phyloP scores from a whole-genome alignment of 306 rosid species.

The Macrotyloma uniflorum region DNA sequence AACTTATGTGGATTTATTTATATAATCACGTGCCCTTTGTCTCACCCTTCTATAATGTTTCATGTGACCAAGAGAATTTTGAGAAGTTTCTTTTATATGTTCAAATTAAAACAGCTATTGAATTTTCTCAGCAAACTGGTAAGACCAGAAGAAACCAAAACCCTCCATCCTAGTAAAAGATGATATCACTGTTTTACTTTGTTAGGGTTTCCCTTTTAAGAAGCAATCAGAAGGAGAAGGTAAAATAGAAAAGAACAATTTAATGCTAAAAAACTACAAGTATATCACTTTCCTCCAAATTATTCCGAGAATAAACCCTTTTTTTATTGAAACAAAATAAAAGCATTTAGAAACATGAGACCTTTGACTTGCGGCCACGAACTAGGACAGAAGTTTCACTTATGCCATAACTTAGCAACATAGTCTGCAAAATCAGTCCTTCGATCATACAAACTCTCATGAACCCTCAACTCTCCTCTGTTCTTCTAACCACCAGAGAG shows the following conservation, averaged over 20 bases:
- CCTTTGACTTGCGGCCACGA: constrained; percentile 38
- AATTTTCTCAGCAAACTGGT: neutral
- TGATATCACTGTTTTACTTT: neutral
- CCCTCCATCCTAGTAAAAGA: neutral
- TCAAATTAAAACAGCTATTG: constrained; percentile 12
- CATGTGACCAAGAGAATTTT: constrained; percentile 9
- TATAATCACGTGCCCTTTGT: no score
- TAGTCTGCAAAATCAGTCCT: constrained; percentile 85
- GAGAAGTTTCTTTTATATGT: constrained; percentile 8
- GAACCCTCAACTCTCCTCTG: constrained; percentile 72
- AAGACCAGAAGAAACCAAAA: constrained; percentile 10
- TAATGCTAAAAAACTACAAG: neutral
- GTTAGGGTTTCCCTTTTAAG: constrained; percentile 19
- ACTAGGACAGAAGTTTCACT: constrained; percentile 93
- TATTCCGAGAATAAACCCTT: constrained; percentile 19
- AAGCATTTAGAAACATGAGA: constrained; percentile 26
- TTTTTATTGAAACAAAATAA: constrained; percentile 5
- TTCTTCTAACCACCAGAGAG: constrained; percentile 51
- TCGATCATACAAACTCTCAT: constrained; percentile 90
- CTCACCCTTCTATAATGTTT: neutral
- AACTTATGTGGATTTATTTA: no score
- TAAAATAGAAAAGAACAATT: constrained; percentile 8
- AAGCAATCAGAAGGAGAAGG: constrained; percentile 13
- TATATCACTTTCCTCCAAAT: constrained; percentile 3
- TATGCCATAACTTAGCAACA: constrained; percentile 77